phyloP scores from a whole-genome alignment of 140 eudicot species.

The Bidens hawaiensis region DNA sequence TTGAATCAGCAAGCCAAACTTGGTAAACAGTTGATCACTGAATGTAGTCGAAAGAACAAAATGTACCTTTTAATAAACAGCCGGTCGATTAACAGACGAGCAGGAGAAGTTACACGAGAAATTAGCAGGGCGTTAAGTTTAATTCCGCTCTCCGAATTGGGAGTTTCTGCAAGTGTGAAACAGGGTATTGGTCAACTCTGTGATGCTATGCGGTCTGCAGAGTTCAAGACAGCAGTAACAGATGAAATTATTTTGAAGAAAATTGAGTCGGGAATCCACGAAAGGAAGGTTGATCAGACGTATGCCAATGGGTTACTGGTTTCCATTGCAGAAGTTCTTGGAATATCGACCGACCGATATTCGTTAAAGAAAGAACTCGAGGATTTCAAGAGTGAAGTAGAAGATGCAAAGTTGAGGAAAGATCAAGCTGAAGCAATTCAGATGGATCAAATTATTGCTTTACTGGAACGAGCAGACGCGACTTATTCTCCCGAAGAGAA shows the following conservation, averaged over 20 bases:
- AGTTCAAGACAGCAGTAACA: slow-evolving; percentile 48
- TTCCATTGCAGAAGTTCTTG: slow-evolving; percentile 48
- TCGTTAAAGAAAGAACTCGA: slow-evolving; percentile 57
- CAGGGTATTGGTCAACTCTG: slow-evolving; percentile 44
- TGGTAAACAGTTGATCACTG: slow-evolving; percentile 36
- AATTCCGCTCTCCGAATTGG: slow-evolving; percentile 42
- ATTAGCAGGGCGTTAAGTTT: slow-evolving; percentile 43
- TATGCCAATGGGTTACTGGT: slow-evolving; percentile 48
- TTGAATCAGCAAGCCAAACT: slow-evolving; percentile 41
- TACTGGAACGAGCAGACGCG: slow-evolving; percentile 68
- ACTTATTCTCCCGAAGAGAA: slow-evolving; percentile 51
- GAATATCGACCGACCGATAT: slow-evolving; percentile 49
- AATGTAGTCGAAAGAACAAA: slow-evolving; percentile 49
- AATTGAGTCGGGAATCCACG: slow-evolving; percentile 60
- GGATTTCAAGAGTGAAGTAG: slow-evolving; percentile 56
- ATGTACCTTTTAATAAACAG: slow-evolving; percentile 50
- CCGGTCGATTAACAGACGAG: slow-evolving; percentile 39
- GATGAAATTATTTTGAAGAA: slow-evolving; percentile 61
- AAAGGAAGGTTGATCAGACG: slow-evolving; percentile 54
- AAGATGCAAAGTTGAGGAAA: slow-evolving; percentile 49
- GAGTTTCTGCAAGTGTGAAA: slow-evolving; percentile 33
- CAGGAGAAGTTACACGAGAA: slow-evolving; percentile 44
- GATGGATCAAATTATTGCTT: slow-evolving; percentile 60
- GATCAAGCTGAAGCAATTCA: slow-evolving; percentile 72
- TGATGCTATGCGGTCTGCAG: slow-evolving; percentile 45